Conservation (phyloP, 306 rosid species). For the Adenanthera pavonina region DNA sequence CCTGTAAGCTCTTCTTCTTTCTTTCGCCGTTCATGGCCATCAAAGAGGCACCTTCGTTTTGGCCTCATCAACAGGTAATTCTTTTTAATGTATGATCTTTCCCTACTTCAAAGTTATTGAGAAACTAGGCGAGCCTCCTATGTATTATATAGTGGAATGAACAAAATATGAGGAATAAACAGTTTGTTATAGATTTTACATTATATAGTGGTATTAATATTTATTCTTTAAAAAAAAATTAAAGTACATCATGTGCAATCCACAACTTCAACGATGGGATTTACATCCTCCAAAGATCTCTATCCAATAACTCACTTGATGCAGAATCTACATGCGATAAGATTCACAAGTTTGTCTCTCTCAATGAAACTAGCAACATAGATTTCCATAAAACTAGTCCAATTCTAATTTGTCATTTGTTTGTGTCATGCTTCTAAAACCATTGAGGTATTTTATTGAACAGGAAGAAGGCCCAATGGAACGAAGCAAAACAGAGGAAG, state of each 20-base stretch:
- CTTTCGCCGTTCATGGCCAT: constrained; percentile 49
- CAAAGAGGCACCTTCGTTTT: constrained; percentile 54
- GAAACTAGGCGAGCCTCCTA: no score
- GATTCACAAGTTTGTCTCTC: neutral
- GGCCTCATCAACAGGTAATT: constrained; percentile 62
- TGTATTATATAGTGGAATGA: no score
- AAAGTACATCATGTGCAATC: neutral
- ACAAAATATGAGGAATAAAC: no score
- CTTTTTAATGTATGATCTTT: neutral
- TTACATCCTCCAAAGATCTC: no score
- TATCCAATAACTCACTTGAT: no score
- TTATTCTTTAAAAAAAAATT: neutral
- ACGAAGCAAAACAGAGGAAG: constrained; percentile 49
- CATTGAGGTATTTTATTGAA: constrained; percentile 18
- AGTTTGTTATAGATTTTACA: no score
- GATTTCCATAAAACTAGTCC: neutral
- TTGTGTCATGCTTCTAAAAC: neutral
- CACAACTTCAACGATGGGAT: no score
- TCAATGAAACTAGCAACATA: neutral
- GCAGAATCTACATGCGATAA: no score
- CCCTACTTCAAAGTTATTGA: neutral
- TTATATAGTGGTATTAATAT: no score
- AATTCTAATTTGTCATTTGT: neutral
- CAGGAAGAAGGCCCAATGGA: constrained; percentile 59
- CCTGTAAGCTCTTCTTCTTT: constrained; percentile 24